Percentiles rank a stretch among this genome's conserved stretches.
phyloP scores from a whole-genome alignment of 225 moss, liverwort and hornwort species.

The Ulota crispa region DNA sequence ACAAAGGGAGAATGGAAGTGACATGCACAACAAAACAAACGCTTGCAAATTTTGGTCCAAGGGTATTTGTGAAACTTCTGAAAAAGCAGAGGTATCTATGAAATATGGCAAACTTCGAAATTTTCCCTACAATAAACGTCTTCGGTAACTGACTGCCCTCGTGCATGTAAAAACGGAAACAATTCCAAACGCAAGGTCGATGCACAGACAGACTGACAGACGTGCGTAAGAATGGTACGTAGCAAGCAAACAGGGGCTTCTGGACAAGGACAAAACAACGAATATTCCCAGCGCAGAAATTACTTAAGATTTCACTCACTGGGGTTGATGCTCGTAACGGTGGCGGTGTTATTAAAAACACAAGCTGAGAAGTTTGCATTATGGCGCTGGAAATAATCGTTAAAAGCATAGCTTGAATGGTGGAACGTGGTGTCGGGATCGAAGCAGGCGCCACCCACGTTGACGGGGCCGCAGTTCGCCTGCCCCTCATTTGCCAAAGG shows the following conservation, averaged over 20 bases:
- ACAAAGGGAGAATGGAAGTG: too few species aligned
- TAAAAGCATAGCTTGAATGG: slow-evolving; percentile 14
- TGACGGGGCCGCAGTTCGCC: slow-evolving; percentile 4
- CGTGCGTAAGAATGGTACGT: too few species aligned
- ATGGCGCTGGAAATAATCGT: not conserved
- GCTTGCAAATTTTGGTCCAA: too few species aligned
- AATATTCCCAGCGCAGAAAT: too few species aligned
- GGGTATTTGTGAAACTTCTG: too few species aligned
- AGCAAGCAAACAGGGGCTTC: not conserved
- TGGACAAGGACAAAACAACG: not conserved
- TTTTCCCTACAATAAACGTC: not conserved
- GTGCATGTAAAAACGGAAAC: too few species aligned
- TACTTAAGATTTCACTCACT: not conserved
- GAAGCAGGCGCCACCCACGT: slow-evolving; percentile 2
- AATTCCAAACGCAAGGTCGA: too few species aligned
- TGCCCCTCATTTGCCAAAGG: not conserved
- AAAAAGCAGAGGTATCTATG: too few species aligned
- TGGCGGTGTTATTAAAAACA: not conserved
- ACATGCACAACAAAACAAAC: too few species aligned
- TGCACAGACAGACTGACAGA: too few species aligned
- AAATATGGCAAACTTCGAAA: too few species aligned
- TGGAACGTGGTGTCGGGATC: not conserved
- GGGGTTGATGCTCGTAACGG: not conserved
- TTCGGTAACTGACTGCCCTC: not conserved
- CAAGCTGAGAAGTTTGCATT: not conserved